phyloP scores from a whole-genome alignment of 2,329 filamentous ascomycete species.

The Penicillium sp. region DNA sequence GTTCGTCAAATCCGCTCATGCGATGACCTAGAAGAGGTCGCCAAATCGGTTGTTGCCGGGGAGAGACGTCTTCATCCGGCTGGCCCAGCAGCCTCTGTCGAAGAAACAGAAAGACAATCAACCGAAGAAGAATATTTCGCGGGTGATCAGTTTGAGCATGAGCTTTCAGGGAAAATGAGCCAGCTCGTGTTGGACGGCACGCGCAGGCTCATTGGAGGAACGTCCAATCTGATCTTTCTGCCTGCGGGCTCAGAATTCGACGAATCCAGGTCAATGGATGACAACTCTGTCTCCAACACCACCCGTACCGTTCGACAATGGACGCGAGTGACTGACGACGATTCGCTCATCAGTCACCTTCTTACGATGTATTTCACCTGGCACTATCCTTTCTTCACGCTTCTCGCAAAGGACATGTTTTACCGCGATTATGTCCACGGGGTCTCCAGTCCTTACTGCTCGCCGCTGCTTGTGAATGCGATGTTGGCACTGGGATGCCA shows the following conservation, averaged over 20 bases:
- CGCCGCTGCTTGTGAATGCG: constrained; percentile 81
- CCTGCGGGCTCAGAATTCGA: constrained; percentile 47
- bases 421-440: constrained; percentile 77
- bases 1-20: constrained; percentile 85
- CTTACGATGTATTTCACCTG: constrained; percentile 98
- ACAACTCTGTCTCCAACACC: constrained; percentile 46
- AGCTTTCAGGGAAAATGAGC: constrained; percentile 88
- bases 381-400: constrained; percentile 96
- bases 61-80: constrained; percentile 45
- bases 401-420: constrained; percentile 78
- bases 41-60: constrained; percentile 51
- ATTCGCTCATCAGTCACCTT: constrained; percentile 73
- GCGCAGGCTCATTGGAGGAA: constrained; percentile 86
- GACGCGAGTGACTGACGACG: constrained; percentile 78
- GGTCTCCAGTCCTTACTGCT: constrained; percentile 69
- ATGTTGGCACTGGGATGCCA: constrained; percentile 92
- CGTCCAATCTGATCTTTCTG: constrained; percentile 84
- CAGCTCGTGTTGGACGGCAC: constrained; percentile 81
- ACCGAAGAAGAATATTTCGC: constrained; percentile 38
- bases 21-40: constrained; percentile 63
- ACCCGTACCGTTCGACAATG: constrained; percentile 70
- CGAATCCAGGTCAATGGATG: constrained; percentile 34
- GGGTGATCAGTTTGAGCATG: constrained; percentile 58
- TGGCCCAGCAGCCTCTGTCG: constrained; percentile 26
- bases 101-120: constrained; percentile 12